Base-by-base conservation (phyloP, 257 asterid species). In the Haberlea rhodopensis region DNA sequence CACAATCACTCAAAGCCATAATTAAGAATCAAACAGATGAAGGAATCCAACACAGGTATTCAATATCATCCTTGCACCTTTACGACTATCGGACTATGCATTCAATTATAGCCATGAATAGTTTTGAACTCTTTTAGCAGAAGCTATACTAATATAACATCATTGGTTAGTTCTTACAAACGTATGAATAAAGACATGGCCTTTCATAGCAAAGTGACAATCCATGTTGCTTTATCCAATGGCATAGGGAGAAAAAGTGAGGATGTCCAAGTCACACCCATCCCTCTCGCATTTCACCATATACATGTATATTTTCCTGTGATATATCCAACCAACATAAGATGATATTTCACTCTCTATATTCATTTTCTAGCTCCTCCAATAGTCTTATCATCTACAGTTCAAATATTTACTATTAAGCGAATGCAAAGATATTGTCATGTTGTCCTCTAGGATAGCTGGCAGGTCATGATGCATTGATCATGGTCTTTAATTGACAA, bases 401-500 rank as follows among this genome's bases (percentile, higher is more conserved):
- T 15, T n/a, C 19, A n/a, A 20, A 2, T 56, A 60, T 16, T 48
- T 62, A 6, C 31, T 61, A 34, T 16, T 43, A n/a, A n/a, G n/a
- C n/a, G n/a, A n/a, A n/a, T 59, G 58, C 34, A 73, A 60, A 57
- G 40, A 63, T 40, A 66, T 49, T 34, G 62, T 57, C 64, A n/a
- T 52, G 67, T 18, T 64, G 57, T 53, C 62, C 55, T 26, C 26
- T 40, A 52, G 11, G 64, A 62, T 69, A 73, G 84, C 81, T 76
- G 81, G 75, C 69, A 46, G 23, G 55, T 55, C 22, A 53, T 26
- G 51, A 54, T 62, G 21, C 22, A 11, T 15, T 16, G 62, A 23
- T 48, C 25, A 55, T 21, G 37, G 10, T 27, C 60, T 63, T 71
- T 37, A 68, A 77, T 25, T 53, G 68, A 34, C 37, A 26, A n/a